phyloP scores from a whole-genome alignment of 2,329 filamentous ascomycete species.

The Pseudocercospora cruenta region DNA sequence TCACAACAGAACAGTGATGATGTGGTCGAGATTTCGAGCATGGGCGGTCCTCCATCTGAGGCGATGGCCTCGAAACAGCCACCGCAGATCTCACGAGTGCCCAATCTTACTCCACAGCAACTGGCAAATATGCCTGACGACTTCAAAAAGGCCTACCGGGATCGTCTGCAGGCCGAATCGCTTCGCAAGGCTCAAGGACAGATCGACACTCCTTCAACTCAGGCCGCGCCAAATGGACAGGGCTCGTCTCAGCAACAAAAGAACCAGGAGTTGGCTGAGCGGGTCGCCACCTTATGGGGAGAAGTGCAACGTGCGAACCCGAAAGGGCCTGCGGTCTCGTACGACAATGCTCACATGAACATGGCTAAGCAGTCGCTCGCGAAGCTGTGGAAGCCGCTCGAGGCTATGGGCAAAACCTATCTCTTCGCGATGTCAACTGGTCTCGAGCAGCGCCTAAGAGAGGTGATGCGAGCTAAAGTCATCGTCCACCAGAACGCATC shows the following conservation, averaged over 20 bases:
- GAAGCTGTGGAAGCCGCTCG: constrained; percentile 32
- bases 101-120: constrained; percentile 26
- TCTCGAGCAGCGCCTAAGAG: constrained; percentile 30
- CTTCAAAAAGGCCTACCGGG: constrained; percentile 24
- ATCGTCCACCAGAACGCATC: constrained; percentile 34
- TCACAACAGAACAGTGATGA: constrained; percentile 44
- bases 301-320: constrained; percentile 29
- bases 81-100: constrained; percentile 22
- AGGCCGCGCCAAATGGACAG: constrained; percentile 9
- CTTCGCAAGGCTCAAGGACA: constrained; percentile 34
- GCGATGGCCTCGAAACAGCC: constrained; percentile 34
- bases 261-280: constrained; percentile 12
- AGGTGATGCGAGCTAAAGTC: constrained; percentile 33
- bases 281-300: constrained; percentile 21
- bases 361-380: constrained; percentile 30
- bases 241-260: not conserved
- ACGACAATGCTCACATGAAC: constrained; percentile 27
- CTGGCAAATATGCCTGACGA: constrained; percentile 31
- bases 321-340: constrained; percentile 34
- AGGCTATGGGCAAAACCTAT: constrained; percentile 31
- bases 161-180: constrained; percentile 29
- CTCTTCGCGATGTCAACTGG: constrained; percentile 24
- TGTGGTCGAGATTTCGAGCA: constrained; percentile 43
- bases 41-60: constrained; percentile 34
- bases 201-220: constrained; percentile 10